Evolutionary conservation across 352 stramenopile species (phyloP).

Genomic region (Achlya hypogyna): DNA sequence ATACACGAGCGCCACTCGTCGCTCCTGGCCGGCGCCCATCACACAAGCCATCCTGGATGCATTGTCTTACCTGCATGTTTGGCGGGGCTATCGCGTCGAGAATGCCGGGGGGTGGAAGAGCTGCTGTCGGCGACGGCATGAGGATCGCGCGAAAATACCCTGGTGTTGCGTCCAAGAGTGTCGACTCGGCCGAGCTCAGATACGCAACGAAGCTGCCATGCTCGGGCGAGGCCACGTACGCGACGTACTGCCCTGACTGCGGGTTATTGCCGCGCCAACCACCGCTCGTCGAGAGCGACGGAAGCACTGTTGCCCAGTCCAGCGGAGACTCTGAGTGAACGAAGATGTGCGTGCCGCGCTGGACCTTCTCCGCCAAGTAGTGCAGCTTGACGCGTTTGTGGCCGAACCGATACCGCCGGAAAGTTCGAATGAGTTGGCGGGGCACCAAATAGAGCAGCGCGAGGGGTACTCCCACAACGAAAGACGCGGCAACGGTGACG

Average conservation of each 20-base stretch:
- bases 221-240: neutral
- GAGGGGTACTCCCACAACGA: neutral
- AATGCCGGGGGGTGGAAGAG: neutral
- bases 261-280: neutral
- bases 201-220: slow-evolving; percentile 13
- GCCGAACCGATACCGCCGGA: neutral
- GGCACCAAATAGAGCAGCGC: neutral
- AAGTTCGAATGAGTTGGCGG: neutral
- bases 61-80: neutral
- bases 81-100: neutral
- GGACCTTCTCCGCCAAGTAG: neutral
- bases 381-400: neutral
- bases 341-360: slow-evolving; percentile 8
- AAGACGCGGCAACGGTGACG: neutral
- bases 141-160: neutral
- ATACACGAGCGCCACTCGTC: neutral
- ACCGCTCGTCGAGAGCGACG: neutral
- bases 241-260: neutral
- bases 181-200: neutral
- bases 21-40: neutral
- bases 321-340: neutral
- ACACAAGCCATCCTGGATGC: no score
- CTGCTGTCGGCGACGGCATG: neutral
- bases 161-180: neutral
- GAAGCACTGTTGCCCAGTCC: neutral